Evolutionary conservation across 1,139 yeast genomes (phyloP).

Genomic region (Trichomonascaceae sp.): DNA sequence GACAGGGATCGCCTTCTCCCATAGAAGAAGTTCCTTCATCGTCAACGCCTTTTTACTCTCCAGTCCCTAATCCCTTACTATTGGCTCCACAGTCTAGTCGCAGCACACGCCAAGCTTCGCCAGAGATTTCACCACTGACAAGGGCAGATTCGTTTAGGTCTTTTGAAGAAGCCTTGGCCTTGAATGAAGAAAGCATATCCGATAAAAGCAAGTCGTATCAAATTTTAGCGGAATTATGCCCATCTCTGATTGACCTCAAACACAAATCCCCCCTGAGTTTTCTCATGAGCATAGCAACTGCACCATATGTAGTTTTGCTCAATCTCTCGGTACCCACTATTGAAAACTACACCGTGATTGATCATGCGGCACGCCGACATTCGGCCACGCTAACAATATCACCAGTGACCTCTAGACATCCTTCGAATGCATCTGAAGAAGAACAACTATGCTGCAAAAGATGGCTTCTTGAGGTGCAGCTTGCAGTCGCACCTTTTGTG

Average conservation of each 20-base stretch:
- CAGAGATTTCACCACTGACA: background rate
- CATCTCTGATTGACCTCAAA: constrained; percentile 22
- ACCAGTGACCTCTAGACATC: background rate
- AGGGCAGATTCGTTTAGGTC: background rate
- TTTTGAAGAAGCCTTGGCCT: constrained; percentile 4
- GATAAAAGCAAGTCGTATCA: constrained; percentile 3
- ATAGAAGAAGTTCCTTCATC: background rate
- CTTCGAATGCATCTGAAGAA: background rate
- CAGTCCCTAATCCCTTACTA: background rate
- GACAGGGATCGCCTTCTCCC: constrained; percentile 1
- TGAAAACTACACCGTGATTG: constrained; percentile 13
- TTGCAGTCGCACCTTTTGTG: constrained; percentile 25
- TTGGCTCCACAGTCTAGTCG: background rate
- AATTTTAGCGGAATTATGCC: constrained; percentile 22
- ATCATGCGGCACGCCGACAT: background rate
- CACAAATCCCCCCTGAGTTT: constrained; percentile 23
- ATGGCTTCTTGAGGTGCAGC: constrained; percentile 26
- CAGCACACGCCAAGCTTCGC: background rate
- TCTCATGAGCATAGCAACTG: constrained; percentile 32
- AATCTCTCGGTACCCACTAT: constrained; percentile 48
- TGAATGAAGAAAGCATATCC: background rate
- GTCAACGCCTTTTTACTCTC: background rate
- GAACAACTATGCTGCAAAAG: constrained; percentile 2
- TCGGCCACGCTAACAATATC: background rate
- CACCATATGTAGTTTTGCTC: constrained; percentile 43